Evolutionary conservation across 2,329 filamentous ascomycete species (phyloP), one percentile per base, ranked within the genome.

Genomic region (Fusarium oligoseptatum): DNA sequence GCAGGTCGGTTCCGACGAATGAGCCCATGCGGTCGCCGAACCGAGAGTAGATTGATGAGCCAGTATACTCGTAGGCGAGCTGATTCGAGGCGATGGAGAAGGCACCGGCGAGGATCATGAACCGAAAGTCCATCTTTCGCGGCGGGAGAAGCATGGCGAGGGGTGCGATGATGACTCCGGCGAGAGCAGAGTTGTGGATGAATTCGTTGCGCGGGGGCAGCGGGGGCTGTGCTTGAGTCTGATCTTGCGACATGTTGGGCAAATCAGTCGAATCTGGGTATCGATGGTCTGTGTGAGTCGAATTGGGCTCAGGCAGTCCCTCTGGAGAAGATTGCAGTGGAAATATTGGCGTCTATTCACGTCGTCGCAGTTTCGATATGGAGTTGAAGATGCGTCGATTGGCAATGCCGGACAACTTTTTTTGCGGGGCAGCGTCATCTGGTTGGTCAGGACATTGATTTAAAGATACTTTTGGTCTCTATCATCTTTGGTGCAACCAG

Each of bases 41-140:
- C 10, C 88, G 88, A 72, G 82, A 77, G 76, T 85, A 82, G 68
- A 90, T 85, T 32, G 88, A 89, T 60, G 84, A 83, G 60, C 89
- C 89, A 15, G 86, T 90, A 82, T 88, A 90, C 81, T 90, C 88
- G 81, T 87, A 85, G 58, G 84, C 84, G 45, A 91, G 87, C 81
- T 88, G 87, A 80, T 88, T 88, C 67, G 87, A 87, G 66, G 87
- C 86, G 74, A 88, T 85, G 34, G 89, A 86, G 74, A 88, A 85
- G 66, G 85, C 85, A 67, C 83, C 83, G 66, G 84, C 84, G 60
- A 91, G 87, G 63, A 89, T 80, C 58, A 86, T 76, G 79, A 86
- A 85, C 68, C 89, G 88, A 60, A 88, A 67, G 79, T 89, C 87
- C 60, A 88, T 79, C 50, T 84, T 85, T 62, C 88, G 86, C 50